Base-by-base conservation (phyloP, 371 early-diverging fungal genomes). In the Lichtheimia corymbifera region DNA sequence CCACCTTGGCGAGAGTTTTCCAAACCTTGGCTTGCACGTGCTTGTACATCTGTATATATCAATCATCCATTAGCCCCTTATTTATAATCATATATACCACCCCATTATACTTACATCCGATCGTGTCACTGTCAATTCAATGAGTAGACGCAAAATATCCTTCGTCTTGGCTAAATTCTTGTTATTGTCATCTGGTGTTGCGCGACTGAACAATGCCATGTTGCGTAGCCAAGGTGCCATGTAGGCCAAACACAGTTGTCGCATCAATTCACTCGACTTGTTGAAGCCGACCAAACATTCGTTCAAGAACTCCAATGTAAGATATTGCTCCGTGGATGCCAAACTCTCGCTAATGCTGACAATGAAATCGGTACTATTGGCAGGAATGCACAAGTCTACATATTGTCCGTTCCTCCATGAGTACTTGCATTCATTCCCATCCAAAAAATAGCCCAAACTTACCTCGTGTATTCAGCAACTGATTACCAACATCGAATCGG, bases 191-290 rank as follows among this genome's bases (percentile, higher is more conserved):
- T 66, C 64, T 6, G 69, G 61, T 22, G 74, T 68, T 50, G 72
- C 80, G 25, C 81, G 76, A 59, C 84, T 83, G 60, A 88, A 88
- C 61, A 79, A 72, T 7, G 83, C 87, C 49, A 97, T 63, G 58
- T 94, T 94, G 4, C 79, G 66, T 47, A 95, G 68, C 97, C 96
- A 97, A 1, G 96, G 97, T 7, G 88, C 85, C 78, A 96, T 86
- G 71, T 94, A 96, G 65, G 94, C 91, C 57, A 97, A 74, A 49
- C 93, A 91, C 53, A 90, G 79, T 52, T 90, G 89, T 61, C 91
- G 90, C 61, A 84, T 76, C 24, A 83, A 79, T 25, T 83, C 86
- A 27, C 77, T 86, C 0, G 91, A 87, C 69, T 88, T 88, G 45
- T 83, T 75, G 63, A 95, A 92, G 3, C 94, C 93, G 55, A 89